A percentile compares a stretch with the other conserved stretches of the same genome.
Conservation (phyloP, 257 asterid genomes). For the Solanum ahanhuiri region DNA sequence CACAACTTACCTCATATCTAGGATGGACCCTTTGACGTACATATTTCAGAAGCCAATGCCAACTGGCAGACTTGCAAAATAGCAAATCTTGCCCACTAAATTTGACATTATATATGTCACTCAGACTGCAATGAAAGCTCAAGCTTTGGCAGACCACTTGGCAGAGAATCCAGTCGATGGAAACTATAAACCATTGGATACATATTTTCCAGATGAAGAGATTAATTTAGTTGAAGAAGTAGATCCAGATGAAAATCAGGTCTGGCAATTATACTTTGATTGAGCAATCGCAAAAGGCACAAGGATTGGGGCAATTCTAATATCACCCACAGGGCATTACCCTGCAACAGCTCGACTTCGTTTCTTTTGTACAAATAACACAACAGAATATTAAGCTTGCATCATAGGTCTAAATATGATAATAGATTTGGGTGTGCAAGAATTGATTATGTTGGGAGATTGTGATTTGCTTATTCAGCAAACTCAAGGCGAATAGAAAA, state of each 20-base stretch:
- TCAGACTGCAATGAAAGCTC: neutral
- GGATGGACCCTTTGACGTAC: neutral
- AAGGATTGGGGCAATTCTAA: neutral
- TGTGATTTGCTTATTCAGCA: neutral
- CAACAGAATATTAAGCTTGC: neutral
- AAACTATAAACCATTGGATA: neutral
- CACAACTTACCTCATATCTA: neutral
- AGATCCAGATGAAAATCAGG: neutral
- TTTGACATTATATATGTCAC: neutral
- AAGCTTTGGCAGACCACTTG: neutral
- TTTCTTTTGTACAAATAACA: neutral
- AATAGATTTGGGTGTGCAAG: neutral
- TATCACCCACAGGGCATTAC: neutral
- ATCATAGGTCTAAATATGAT: neutral
- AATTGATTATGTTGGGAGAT: neutral
- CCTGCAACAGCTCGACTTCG: neutral
- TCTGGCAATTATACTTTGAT: too few species aligned
- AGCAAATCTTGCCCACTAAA: neutral
- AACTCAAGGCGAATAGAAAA: neutral
- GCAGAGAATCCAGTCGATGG: neutral
- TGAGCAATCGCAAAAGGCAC: neutral
- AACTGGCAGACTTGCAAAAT: neutral
- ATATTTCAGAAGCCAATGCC: neutral
- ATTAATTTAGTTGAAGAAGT: too few species aligned
- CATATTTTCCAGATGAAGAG: too few species aligned